Conservation (phyloP, 805 yeast species). For the Ogataea polymorpha region DNA sequence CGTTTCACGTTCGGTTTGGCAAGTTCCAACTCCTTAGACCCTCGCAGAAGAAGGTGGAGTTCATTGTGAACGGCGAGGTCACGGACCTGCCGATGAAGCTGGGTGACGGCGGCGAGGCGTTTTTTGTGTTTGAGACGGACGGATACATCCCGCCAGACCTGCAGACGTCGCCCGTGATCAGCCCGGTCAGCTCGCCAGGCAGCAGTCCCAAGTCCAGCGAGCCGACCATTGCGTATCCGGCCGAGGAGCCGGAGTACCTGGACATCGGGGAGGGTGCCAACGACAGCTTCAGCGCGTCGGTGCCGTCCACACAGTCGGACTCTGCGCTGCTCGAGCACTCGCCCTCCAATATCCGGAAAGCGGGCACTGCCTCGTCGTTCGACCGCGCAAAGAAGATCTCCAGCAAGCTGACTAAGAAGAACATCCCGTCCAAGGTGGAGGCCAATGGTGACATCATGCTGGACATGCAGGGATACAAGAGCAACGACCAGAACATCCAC, state of each 20-base stretch:
- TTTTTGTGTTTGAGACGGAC: conserved; percentile 88
- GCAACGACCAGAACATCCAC: conserved; percentile 72
- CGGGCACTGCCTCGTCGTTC: conserved; percentile 27
- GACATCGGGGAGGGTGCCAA: conserved; percentile 40
- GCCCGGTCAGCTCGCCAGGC: conserved; percentile 62
- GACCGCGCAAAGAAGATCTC: conserved; percentile 64
- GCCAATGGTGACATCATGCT: conserved; percentile 85
- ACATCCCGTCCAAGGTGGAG: conserved; percentile 85
- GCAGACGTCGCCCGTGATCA: conserved; percentile 81
- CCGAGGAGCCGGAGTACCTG: conserved; percentile 49
- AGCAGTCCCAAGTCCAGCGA: conserved; percentile 28
- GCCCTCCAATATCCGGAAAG: conserved; percentile 23
- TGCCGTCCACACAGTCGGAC: conserved; percentile 12
- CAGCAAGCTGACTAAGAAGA: conserved; percentile 59
- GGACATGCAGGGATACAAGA: conserved; percentile 95
- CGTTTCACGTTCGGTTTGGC: conserved; percentile 96
- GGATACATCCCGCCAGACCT: conserved; percentile 71
- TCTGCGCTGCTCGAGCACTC: conserved; percentile 11
- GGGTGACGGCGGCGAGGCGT: conserved; percentile 98
- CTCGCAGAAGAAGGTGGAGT: conserved; percentile 89
- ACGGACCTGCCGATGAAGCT: conserved; percentile 92
- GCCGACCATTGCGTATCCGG: conserved; percentile 22
- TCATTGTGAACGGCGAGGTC: conserved; percentile 76
- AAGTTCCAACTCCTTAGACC: conserved; percentile 90
- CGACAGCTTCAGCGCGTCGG: conserved; percentile 12